These are phyloP conservation scores for Xylariaceae sp. DNA, from an alignment of 2,329 filamentous ascomycete genomes.

Conservation along the genomic window DNA sequence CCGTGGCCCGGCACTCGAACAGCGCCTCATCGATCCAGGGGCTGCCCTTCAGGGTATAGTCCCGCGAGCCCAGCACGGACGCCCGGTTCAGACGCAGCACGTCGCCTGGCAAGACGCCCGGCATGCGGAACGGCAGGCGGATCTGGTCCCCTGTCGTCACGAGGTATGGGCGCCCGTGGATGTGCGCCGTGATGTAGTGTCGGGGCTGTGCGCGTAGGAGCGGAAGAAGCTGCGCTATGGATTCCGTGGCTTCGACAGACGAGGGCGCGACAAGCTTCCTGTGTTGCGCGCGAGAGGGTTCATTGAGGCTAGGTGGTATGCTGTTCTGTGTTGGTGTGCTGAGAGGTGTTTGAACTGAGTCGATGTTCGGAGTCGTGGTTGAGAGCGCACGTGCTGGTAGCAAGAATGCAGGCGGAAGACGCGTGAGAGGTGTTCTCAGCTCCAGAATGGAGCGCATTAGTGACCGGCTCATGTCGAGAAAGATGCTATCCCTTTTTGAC, in stretches of 20 bases:
- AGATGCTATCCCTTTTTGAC: neutral
- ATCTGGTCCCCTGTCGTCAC: constrained; percentile 77
- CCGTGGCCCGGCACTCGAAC: constrained; percentile 84
- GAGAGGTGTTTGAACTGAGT: constrained; percentile 39
- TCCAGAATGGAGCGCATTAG: constrained; percentile 69
- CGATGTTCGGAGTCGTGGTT: constrained; percentile 42
- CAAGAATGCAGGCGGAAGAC: constrained; percentile 57
- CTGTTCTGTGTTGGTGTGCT: constrained; percentile 21
- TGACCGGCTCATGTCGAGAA: constrained; percentile 59
- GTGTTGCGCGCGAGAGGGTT: neutral
- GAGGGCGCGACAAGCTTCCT: constrained; percentile 14
- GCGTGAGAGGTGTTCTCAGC: constrained; percentile 54
- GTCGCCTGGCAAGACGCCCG: constrained; percentile 78
- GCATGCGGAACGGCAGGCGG: constrained; percentile 81
- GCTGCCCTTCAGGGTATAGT: constrained; percentile 84
- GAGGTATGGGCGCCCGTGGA: constrained; percentile 81
- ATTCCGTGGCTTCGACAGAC: constrained; percentile 58
- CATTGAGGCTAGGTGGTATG: constrained; percentile 16
- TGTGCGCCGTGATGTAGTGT: constrained; percentile 81
- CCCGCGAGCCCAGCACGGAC: constrained; percentile 79
- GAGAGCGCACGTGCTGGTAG: constrained; percentile 54
- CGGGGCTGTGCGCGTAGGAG: constrained; percentile 73
- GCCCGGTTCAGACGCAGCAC: constrained; percentile 87
- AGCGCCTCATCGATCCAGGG: constrained; percentile 84
- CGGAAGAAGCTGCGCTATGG: constrained; percentile 62